These are phyloP conservation scores for Chimonanthus salicifolius DNA, from an alignment of 164 flowering plant genomes.

Conservation along the genomic window DNA sequence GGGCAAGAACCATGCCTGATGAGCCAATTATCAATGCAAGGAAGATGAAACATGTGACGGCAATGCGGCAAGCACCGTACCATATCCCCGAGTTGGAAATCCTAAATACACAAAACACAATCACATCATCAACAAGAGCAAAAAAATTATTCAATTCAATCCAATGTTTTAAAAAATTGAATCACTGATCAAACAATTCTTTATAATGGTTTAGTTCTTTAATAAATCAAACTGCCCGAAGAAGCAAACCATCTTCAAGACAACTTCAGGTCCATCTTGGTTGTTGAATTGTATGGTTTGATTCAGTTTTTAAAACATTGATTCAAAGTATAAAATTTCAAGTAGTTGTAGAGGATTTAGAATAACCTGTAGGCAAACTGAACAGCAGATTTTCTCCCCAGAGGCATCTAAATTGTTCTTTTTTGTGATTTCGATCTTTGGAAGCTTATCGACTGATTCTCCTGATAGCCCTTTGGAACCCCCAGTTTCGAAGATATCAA, in stretches of 20 bases:
- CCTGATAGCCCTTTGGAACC: slow-evolving; percentile 65
- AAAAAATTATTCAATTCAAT: background rate
- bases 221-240: too few relatives aligned
- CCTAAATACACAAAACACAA: slow-evolving; percentile 32
- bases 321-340: too few relatives aligned
- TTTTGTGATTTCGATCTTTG: slow-evolving; percentile 55
- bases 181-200: too few relatives aligned
- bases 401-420: slow-evolving; percentile 55
- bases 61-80: slow-evolving; percentile 79
- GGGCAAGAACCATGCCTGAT: slow-evolving; percentile 85
- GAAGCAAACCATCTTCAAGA: too few relatives aligned
- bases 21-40: slow-evolving; percentile 93
- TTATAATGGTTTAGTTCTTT: too few relatives aligned
- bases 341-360: background rate
- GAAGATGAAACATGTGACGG: slow-evolving; percentile 82
- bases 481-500: slow-evolving; percentile 64
- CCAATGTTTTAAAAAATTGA: too few relatives aligned
- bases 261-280: too few relatives aligned
- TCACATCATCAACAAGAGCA: background rate
- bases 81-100: slow-evolving; percentile 70
- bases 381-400: slow-evolving; percentile 73
- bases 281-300: too few relatives aligned
- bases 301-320: too few relatives aligned
- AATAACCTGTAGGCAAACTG: slow-evolving; percentile 90
- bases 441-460: slow-evolving; percentile 67